phyloP scores from a whole-genome alignment of 257 asterid genomes.

The Ophiorrhiza pumila region DNA sequence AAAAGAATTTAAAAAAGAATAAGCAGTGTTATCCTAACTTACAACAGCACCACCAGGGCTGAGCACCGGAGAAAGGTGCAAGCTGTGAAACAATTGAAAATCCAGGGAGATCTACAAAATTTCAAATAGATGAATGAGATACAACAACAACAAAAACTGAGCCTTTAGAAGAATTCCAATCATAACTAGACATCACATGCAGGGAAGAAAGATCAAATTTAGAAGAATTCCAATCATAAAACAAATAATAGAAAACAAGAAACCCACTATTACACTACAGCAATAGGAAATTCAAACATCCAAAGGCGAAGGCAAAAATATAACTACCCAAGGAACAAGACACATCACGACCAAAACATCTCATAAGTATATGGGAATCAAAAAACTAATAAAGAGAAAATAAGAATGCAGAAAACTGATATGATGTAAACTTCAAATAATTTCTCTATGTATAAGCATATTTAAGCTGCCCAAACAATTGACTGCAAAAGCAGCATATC shows the following conservation, averaged over 20 bases:
- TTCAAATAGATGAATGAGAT: background rate
- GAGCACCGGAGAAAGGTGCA: slow-evolving; percentile 63
- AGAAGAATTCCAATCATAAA: background rate
- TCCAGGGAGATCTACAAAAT: slow-evolving; percentile 71
- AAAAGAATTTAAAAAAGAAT: background rate
- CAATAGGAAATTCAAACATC: slow-evolving; percentile 4
- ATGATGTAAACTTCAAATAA: background rate
- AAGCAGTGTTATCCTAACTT: slow-evolving; percentile 28
- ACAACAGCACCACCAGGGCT: slow-evolving; percentile 51
- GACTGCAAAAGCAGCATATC: background rate
- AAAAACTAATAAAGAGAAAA: background rate
- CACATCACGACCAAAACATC: background rate
- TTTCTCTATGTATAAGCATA: background rate
- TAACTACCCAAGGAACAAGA: background rate
- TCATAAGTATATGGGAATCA: background rate
- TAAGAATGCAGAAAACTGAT: background rate
- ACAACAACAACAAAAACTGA: background rate
- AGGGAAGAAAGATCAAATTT: background rate
- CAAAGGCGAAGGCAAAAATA: background rate
- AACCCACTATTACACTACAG: background rate
- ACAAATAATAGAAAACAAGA: background rate
- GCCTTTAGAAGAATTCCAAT: too few species aligned
- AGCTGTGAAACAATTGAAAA: slow-evolving; percentile 72
- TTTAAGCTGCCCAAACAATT: background rate
- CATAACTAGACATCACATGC: background rate